Conservation (phyloP, 2,329 filamentous ascomycete genomes). For the Alternaria viburni region DNA sequence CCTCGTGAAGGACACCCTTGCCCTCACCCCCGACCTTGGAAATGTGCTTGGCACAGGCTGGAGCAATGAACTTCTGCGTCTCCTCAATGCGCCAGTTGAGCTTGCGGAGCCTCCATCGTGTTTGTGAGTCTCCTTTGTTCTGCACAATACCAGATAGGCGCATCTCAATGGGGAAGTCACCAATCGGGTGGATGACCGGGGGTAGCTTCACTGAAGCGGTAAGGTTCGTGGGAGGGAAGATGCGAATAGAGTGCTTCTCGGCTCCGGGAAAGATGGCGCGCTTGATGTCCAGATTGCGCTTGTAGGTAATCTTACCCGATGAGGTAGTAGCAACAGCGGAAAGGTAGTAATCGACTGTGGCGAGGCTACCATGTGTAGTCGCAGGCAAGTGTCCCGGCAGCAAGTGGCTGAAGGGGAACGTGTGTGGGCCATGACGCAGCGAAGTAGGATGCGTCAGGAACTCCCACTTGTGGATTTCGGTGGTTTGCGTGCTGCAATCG, state of each 20-base stretch:
- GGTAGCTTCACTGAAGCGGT: slow-evolving; percentile 83
- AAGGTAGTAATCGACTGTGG: slow-evolving; percentile 79
- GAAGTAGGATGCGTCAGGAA: slow-evolving; percentile 60
- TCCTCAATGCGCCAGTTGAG: slow-evolving; percentile 94
- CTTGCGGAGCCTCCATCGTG: slow-evolving; percentile 88
- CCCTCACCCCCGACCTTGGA: slow-evolving; percentile 67
- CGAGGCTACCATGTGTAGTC: slow-evolving; percentile 75
- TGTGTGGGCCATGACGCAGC: slow-evolving; percentile 64
- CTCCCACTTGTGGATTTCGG: slow-evolving; percentile 78
- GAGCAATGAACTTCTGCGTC: slow-evolving; percentile 77
- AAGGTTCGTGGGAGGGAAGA: slow-evolving; percentile 96
- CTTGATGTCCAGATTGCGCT: slow-evolving; percentile 73
- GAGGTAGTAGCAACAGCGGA: slow-evolving; percentile 58
- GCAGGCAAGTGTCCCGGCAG: slow-evolving; percentile 87
- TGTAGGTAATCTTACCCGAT: slow-evolving; percentile 67
- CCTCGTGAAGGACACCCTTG: slow-evolving; percentile 76
- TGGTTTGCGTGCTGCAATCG: slow-evolving; percentile 74
- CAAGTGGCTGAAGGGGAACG: slow-evolving; percentile 87
- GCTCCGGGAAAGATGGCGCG: slow-evolving; percentile 79
- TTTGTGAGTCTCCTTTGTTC: slow-evolving; percentile 70
- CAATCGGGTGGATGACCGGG: slow-evolving; percentile 84
- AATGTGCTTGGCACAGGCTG: slow-evolving; percentile 78
- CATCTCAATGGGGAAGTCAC: slow-evolving; percentile 78
- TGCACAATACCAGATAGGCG: slow-evolving; percentile 85
- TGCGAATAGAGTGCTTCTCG: slow-evolving; percentile 87